phyloP scores from a whole-genome alignment of 176 grass and related monocot genomes.

The Aegilops bicornis region DNA sequence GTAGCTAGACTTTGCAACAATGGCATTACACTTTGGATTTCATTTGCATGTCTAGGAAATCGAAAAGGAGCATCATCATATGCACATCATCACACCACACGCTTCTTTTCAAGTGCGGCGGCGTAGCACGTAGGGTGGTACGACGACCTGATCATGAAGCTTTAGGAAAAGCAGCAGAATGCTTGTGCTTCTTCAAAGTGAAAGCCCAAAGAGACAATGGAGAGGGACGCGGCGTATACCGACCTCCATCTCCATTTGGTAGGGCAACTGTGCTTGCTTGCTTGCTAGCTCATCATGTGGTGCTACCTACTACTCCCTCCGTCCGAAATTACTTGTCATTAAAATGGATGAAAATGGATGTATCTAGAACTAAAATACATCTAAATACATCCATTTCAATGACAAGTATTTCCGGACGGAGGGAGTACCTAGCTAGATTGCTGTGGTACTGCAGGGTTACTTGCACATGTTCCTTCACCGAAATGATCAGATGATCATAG shows the following conservation, averaged over 20 bases:
- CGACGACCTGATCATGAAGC: conserved; percentile 21
- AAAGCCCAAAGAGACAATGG: background rate
- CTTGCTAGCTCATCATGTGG: background rate
- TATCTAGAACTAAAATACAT: no score
- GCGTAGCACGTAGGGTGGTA: background rate
- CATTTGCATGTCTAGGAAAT: no score
- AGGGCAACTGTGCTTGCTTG: background rate
- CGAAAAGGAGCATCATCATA: no score
- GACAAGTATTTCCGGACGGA: no score
- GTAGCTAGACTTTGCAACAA: no score
- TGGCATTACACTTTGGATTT: no score
- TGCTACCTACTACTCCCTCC: background rate
- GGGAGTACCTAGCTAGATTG: no score
- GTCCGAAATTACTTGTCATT: no score
- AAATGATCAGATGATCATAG: background rate
- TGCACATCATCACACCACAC: no score
- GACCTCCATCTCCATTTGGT: background rate
- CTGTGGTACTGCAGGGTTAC: background rate
- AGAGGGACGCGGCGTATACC: no score
- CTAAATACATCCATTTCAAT: no score
- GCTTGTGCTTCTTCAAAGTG: background rate
- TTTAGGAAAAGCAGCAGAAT: conserved; percentile 30
- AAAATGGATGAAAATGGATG: no score
- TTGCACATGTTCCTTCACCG: background rate
- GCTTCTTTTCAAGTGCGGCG: background rate